A percentile compares a stretch with the other conserved stretches of the same genome.
These are phyloP conservation scores for Datisca glomerata DNA, from an alignment of 306 rosid genomes.

Conservation along the genomic window DNA sequence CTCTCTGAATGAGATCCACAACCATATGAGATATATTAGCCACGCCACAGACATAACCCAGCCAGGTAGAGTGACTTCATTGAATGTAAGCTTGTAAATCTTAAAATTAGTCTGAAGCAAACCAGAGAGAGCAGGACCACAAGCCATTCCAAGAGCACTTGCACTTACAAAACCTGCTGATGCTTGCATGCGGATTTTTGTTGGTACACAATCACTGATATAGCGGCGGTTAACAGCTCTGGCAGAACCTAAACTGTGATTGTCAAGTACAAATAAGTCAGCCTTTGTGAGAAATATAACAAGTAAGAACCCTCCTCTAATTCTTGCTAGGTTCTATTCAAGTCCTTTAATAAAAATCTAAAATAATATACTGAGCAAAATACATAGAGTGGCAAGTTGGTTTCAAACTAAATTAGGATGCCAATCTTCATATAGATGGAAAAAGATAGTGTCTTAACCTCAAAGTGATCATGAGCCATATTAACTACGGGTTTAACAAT, in stretches of 20 bases:
- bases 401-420: not conserved
- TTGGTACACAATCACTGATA: constrained; percentile 84
- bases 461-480: too few relatives aligned
- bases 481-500: too few relatives aligned
- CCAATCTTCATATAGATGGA: not conserved
- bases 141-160: constrained; percentile 96
- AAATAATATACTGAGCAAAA: not conserved
- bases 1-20: constrained; percentile 66
- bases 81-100: constrained; percentile 58
- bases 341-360: not conserved
- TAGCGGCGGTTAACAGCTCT: constrained; percentile 92
- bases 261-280: not conserved
- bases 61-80: constrained; percentile 72
- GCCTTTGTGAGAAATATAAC: too few relatives aligned
- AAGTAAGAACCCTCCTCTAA: not conserved
- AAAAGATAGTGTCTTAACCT: too few relatives aligned
- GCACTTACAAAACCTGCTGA: constrained; percentile 95
- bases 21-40: constrained; percentile 65
- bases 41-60: constrained; percentile 87
- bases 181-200: constrained; percentile 73
- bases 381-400: not conserved
- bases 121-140: constrained; percentile 93
- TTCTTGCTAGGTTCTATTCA: not conserved
- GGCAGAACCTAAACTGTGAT: constrained; percentile 73
- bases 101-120: constrained; percentile 62